Conservation (phyloP, 1,139 yeast genomes). For the Blastobotrys indianensis region DNA sequence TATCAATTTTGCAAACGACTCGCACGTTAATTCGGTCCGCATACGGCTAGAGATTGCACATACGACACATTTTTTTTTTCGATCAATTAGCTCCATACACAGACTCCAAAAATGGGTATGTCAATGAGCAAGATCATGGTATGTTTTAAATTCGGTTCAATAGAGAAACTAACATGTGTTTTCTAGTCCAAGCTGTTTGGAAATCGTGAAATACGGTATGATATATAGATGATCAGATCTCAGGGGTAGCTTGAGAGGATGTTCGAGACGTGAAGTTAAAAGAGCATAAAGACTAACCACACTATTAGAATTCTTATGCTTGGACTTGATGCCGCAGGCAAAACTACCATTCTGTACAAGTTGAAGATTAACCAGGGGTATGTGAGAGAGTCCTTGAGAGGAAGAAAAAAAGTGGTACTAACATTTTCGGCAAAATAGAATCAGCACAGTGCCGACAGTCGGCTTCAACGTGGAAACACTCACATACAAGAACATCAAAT, state of each 20-base stretch:
- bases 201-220: constrained; percentile 34
- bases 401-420: not conserved
- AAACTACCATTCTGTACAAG: constrained; percentile 71
- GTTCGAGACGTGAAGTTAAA: not conserved
- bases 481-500: constrained; percentile 76
- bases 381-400: not conserved
- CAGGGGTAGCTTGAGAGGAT: not conserved
- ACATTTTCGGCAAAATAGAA: constrained; percentile 31
- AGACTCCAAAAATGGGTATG: constrained; percentile 38
- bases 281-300: constrained; percentile 9
- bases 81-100: not conserved
- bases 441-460: constrained; percentile 86
- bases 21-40: no score
- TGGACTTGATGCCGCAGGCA: constrained; percentile 90
- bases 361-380: constrained; percentile 63
- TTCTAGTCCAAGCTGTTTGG: constrained; percentile 44
- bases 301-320: constrained; percentile 66
- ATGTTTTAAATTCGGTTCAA: constrained; percentile 16
- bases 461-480: constrained; percentile 94
- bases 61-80: constrained; percentile 1
- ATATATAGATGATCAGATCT: constrained; percentile 4
- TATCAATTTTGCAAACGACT: no score
- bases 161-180: not conserved
- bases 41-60: no score
- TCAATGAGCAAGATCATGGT: constrained; percentile 44